phyloP scores from a whole-genome alignment of 495 filamentous ascomycete species.

The Arthonia radiata region DNA sequence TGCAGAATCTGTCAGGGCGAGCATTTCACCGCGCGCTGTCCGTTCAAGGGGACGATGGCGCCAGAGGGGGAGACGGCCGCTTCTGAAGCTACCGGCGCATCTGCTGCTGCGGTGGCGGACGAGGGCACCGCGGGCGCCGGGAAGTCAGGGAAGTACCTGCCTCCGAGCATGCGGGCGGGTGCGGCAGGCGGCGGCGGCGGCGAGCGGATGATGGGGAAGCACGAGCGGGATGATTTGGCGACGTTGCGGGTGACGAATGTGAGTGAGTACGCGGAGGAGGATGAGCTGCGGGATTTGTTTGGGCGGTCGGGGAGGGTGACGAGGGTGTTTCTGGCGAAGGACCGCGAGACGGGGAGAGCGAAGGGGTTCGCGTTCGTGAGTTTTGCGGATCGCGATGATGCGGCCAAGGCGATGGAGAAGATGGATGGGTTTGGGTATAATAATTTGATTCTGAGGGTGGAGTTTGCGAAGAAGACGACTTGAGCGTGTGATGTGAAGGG shows the following conservation, averaged over 20 bases:
- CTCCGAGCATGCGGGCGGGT: conserved; percentile 67
- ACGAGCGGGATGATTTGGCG: conserved; percentile 86
- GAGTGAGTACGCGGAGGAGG: conserved; percentile 89
- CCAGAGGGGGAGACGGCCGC: conserved; percentile 36
- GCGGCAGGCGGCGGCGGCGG: conserved; percentile 32
- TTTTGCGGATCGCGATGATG: conserved; percentile 71
- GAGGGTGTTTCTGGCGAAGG: conserved; percentile 89
- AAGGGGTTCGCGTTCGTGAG: conserved; percentile 99
- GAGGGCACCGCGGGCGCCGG: conserved; percentile 35
- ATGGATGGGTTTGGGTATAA: conserved; percentile 56
- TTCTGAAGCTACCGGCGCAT: conserved; percentile 20
- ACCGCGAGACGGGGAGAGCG: conserved; percentile 76
- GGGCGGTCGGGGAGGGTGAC: conserved; percentile 91
- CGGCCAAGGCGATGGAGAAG: conserved; percentile 78
- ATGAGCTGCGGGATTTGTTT: conserved; percentile 88
- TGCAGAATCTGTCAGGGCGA: conserved; percentile 96
- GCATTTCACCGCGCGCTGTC: conserved; percentile 94
- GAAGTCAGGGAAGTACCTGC: conserved; percentile 63
- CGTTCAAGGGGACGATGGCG: conserved; percentile 62
- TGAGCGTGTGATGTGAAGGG: too few relatives aligned
- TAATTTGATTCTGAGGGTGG: conserved; percentile 17
- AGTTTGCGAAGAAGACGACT: conserved; percentile 18
- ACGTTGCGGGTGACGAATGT: conserved; percentile 95
- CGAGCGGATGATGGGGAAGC: conserved; percentile 70
- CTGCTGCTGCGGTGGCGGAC: conserved; percentile 20